Evolutionary conservation across 805 yeast genomes (phyloP), one percentile per base, ranked within the genome.

Genomic region (Wickerhamomyces rabaulensis): DNA sequence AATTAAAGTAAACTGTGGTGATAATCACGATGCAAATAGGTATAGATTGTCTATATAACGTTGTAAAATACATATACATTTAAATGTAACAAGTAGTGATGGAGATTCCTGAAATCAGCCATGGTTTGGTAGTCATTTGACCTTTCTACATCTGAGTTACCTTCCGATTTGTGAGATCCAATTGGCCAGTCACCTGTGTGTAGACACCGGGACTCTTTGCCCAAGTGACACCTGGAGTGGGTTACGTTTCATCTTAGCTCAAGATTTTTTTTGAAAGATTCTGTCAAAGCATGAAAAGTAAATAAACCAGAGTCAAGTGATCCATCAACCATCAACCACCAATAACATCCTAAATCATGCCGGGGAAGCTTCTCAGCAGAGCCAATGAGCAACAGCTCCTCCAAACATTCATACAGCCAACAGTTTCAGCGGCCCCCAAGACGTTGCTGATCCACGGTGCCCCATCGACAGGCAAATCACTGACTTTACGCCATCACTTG

Each of bases 381-480:
- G 20, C 8, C 6, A 16, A 15, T 4, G 36, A 59, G 39, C 15
- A 42, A 6, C 50, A 47, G 5, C 49, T 59, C 0, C 46, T 59
- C 10, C 6, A 25, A 0, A 49, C 58, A 4, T 51, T 59, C 35
- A 39, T 59, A 2, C 48, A 54, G 9, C 41, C 31, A 2, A 39
- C 48, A 1, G 39, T 29, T 1, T 17, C 13, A 1, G 41, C 40
- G 3, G 50, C 61, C 2, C 54, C 58, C 0, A 40, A 38, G 0
- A 21, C 47, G 0, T 19, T 50, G 8, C 12, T 54, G 4, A 16
- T 54, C 1, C 54, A 56, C 22, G 63, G 63, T 15, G 53, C 51
- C 9, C 29, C 55, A 9, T 47, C 56, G 2, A 54, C 62, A 3
- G 63, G 63, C 15, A 60, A 60, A 41, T 45, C 62, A 6, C 23